Base-by-base conservation (phyloP, 768 basidiomycete species). In the Collybia mongolica region DNA sequence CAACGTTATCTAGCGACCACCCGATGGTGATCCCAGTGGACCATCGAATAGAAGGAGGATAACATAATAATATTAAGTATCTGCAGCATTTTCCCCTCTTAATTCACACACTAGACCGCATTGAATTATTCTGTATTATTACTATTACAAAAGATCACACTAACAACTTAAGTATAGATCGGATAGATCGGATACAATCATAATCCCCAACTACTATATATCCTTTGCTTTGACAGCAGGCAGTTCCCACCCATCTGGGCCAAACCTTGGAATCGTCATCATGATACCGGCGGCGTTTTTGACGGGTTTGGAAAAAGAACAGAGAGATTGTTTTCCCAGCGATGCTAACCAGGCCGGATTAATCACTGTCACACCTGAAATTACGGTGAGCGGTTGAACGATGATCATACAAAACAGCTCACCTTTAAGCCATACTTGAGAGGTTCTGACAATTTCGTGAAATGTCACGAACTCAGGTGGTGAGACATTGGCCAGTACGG, bases 401-500 rank as follows among this genome's bases (percentile, higher is more conserved):
- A 11, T 9, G 14, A 32, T 12, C 11, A 12, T 9, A 12, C 6
- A 3, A 32, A 24, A 23, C 1, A 11, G 60, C 74, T 37, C 44
- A 90, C 93, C 86, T 80, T 90, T 93, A 42, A 98, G 64, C 80
- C 85, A 93, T 20, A 86, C 75, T 41, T 75, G 79, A 38, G 77
- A 82, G 2, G 91, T 90, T 40, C 85, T 79, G 24, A 93, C 80
- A 5, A 97, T 70, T 58, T 98, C 95, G 43, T 85, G 79, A 64
- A 80, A 99, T 35, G 90, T 79, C 40, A 98, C 58, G 62, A 86
- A 98, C 47, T 96, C 93, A 0, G 96, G 92, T 2, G 96, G 92
- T 9, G 84, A 54, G 5, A 55, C 52, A 57, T 79, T 77, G 51
- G 83, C 83, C 11, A 96, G 65, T 17, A 88, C 76, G n/a, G 92